A percentile compares a stretch with the other conserved stretches of the same genome.
phyloP scores from a whole-genome alignment of 305 asterid genomes.

The Fraxinus floribunda region DNA sequence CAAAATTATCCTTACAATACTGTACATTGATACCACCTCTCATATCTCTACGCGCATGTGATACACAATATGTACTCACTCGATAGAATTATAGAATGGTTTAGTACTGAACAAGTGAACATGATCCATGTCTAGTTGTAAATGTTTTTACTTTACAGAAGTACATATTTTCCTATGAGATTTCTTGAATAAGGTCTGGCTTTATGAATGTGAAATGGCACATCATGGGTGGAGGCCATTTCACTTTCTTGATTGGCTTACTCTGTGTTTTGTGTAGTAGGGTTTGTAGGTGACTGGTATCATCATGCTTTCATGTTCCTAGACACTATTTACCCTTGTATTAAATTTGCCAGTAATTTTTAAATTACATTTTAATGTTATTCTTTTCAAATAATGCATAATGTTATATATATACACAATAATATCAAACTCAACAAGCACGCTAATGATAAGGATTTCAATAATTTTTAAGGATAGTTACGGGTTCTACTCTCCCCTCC shows the following conservation, averaged over 20 bases:
- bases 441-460: no score
- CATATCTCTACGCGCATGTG: neutral
- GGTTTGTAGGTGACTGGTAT: slow-evolving; percentile 27
- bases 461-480: no score
- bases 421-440: no score
- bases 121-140: neutral
- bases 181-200: neutral
- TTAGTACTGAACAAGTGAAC: neutral
- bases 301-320: slow-evolving; percentile 49
- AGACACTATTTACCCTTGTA: neutral
- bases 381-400: neutral
- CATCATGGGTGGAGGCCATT: slow-evolving; percentile 48
- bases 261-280: slow-evolving; percentile 41
- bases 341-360: neutral
- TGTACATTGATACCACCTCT: neutral
- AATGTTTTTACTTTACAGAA: neutral
- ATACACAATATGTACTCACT: neutral
- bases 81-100: neutral
- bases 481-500: no score
- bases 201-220: slow-evolving; percentile 31
- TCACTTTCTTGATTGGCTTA: slow-evolving; percentile 31
- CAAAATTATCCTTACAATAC: neutral
- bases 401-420: neutral
- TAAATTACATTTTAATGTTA: neutral
- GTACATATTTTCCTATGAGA: neutral